phyloP scores from a whole-genome alignment of 768 basidiomycete genomes.

The Daedaleopsis nitida region DNA sequence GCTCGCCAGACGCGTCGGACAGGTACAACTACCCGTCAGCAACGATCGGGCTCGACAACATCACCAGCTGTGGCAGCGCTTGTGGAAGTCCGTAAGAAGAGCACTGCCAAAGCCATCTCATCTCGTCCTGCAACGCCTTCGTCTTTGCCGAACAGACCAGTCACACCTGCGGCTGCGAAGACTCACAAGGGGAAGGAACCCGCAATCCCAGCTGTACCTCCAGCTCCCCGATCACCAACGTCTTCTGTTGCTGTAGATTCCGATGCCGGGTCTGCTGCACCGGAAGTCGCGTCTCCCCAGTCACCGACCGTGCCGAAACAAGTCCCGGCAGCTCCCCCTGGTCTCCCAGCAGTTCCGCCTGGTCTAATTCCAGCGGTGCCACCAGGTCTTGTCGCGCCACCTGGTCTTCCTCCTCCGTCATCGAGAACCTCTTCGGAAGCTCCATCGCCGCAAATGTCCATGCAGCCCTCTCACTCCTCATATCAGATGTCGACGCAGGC shows the following conservation, averaged over 20 bases:
- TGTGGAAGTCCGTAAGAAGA: constrained; percentile 33
- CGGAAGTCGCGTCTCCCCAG: constrained; percentile 39
- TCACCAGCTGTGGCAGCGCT: constrained; percentile 23
- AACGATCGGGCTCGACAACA: constrained; percentile 40
- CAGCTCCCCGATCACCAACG: constrained; percentile 42
- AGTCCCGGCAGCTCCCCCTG: constrained; percentile 46
- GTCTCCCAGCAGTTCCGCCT: constrained; percentile 54
- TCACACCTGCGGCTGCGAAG: constrained; percentile 47
- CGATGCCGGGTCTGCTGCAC: constrained; percentile 46
- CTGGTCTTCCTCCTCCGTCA: constrained; percentile 47
- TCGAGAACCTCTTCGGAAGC: constrained; percentile 44
- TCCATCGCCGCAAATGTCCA: constrained; percentile 52
- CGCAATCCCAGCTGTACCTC: constrained; percentile 32
- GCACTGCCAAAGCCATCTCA: constrained; percentile 45
- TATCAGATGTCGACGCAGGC: constrained; percentile 91
- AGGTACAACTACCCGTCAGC: constrained; percentile 43
- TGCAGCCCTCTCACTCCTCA: constrained; percentile 54
- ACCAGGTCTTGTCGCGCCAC: constrained; percentile 59
- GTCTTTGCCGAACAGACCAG: constrained; percentile 40
- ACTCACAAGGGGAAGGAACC: constrained; percentile 41
- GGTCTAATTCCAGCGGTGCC: constrained; percentile 57
- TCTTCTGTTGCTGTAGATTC: constrained; percentile 54
- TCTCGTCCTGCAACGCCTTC: constrained; percentile 65
- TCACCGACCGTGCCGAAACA: constrained; percentile 43
- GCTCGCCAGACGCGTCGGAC: constrained; percentile 25